A percentile compares a stretch with the other conserved stretches of the same genome.
Conservation (phyloP, 2,329 filamentous ascomycete genomes). For the Penicillium sp. region DNA sequence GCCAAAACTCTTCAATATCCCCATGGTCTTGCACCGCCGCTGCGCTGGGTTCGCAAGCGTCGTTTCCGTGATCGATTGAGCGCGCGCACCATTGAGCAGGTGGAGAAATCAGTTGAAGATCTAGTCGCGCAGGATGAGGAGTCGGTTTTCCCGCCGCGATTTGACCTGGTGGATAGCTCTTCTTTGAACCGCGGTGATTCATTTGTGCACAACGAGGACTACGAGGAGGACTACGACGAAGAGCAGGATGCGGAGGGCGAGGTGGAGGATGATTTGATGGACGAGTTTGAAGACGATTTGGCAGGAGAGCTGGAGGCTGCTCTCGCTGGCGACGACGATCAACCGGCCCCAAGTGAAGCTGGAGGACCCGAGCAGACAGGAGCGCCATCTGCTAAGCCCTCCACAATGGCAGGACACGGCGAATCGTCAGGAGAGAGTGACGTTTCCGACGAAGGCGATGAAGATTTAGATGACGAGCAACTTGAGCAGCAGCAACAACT, state of each 20-base stretch:
- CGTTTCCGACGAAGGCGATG: conserved; percentile 39
- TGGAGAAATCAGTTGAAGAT: conserved; percentile 77
- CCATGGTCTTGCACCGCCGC: conserved; percentile 84
- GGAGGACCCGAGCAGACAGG: conserved; percentile 30
- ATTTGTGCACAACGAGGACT: conserved; percentile 49
- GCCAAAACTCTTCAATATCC: conserved; percentile 73
- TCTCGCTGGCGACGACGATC: conserved; percentile 41
- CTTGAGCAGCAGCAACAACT: conserved; percentile 46
- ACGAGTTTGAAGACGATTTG: conserved; percentile 46
- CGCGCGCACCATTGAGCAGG: conserved; percentile 81
- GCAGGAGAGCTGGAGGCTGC: conserved; percentile 51
- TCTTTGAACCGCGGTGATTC: conserved; percentile 50
- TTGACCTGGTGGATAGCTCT: conserved; percentile 66
- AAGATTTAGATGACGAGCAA: conserved; percentile 49
- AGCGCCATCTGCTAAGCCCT: conserved; percentile 38
- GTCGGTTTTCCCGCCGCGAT: conserved; percentile 60
- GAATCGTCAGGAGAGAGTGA: conserved; percentile 49
- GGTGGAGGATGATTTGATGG: conserved; percentile 49
- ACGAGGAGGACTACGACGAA: conserved; percentile 53
- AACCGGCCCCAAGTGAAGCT: conserved; percentile 27
- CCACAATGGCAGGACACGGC: conserved; percentile 32
- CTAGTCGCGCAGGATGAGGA: conserved; percentile 71
- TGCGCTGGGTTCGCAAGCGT: conserved; percentile 81
- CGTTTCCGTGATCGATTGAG: conserved; percentile 83
- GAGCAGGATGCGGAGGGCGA: conserved; percentile 57